These are phyloP conservation scores for Globisporangium heterothallicum DNA, from an alignment of 352 stramenopile species.

Conservation along the genomic window DNA sequence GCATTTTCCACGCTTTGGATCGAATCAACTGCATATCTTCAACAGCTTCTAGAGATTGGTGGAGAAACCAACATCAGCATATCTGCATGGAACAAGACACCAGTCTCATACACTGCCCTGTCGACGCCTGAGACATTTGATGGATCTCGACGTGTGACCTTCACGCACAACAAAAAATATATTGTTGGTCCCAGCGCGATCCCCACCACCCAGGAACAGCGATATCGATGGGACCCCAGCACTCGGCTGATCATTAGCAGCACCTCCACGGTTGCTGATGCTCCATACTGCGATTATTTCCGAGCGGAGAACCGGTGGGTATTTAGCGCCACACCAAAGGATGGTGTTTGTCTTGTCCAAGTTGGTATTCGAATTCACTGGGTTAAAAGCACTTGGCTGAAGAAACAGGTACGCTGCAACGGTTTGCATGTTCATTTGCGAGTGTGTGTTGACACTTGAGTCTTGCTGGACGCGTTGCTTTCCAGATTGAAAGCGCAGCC, in stretches of 20 bases:
- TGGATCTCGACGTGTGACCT: slow-evolving; percentile 44
- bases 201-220: slow-evolving; percentile 64
- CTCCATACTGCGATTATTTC: slow-evolving; percentile 86
- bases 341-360: slow-evolving; percentile 36
- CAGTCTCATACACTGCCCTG: slow-evolving; percentile 48
- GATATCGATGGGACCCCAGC: slow-evolving; percentile 42
- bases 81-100: slow-evolving; percentile 36
- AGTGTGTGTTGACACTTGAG: background rate
- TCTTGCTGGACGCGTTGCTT: slow-evolving; percentile 1
- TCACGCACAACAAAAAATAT: slow-evolving; percentile 87
- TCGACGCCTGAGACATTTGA: slow-evolving; percentile 57
- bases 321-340: slow-evolving; percentile 51
- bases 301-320: slow-evolving; percentile 83
- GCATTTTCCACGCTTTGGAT: slow-evolving; percentile 59
- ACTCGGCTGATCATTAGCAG: slow-evolving; percentile 63
- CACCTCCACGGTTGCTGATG: slow-evolving; percentile 68
- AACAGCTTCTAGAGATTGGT: slow-evolving; percentile 31
- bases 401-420: slow-evolving; percentile 60
- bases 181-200: slow-evolving; percentile 79
- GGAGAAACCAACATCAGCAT: slow-evolving; percentile 63
- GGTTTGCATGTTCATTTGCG: background rate
- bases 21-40: slow-evolving; percentile 44
- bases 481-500: slow-evolving; percentile 73
- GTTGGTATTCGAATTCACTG: slow-evolving; percentile 72
- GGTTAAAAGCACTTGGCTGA: slow-evolving; percentile 83